Evolutionary conservation across 345 rosid species (phyloP).

Genomic region (Eutrema japonicum): DNA sequence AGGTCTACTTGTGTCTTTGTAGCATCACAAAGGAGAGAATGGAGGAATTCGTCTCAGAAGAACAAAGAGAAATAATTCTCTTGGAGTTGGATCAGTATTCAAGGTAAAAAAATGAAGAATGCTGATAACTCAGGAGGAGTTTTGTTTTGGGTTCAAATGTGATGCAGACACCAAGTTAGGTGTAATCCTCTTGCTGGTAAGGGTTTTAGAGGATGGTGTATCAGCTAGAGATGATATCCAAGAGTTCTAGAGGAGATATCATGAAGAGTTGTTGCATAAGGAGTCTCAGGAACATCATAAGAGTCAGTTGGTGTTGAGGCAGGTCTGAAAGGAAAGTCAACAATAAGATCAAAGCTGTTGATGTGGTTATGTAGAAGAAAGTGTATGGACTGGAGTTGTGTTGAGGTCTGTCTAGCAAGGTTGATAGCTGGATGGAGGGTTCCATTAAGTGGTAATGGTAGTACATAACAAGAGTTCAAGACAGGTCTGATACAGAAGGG

Average conservation of each 20-base stretch:
- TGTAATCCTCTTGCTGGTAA: not conserved
- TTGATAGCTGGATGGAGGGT: not conserved
- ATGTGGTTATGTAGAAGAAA: not conserved
- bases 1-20: not conserved
- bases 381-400: not conserved
- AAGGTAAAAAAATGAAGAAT: not conserved
- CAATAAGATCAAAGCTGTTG: not conserved
- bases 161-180: not conserved
- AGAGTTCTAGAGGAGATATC: not conserved
- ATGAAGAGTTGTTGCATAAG: not conserved
- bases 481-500: not conserved
- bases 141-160: not conserved
- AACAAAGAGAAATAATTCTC: not conserved
- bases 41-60: not conserved
- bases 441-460: not conserved
- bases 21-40: not conserved
- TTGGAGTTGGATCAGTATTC: not conserved
- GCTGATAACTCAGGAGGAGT: not conserved
- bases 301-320: not conserved
- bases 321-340: not conserved
- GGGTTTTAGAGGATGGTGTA: not conserved
- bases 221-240: not conserved
- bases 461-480: not conserved
- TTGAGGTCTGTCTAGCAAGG: not conserved
- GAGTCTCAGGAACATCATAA: not conserved